A percentile compares a stretch with the other conserved stretches of the same genome.
phyloP scores from a whole-genome alignment of 1,139 yeast genomes.

The Yamadazyma sp. region DNA sequence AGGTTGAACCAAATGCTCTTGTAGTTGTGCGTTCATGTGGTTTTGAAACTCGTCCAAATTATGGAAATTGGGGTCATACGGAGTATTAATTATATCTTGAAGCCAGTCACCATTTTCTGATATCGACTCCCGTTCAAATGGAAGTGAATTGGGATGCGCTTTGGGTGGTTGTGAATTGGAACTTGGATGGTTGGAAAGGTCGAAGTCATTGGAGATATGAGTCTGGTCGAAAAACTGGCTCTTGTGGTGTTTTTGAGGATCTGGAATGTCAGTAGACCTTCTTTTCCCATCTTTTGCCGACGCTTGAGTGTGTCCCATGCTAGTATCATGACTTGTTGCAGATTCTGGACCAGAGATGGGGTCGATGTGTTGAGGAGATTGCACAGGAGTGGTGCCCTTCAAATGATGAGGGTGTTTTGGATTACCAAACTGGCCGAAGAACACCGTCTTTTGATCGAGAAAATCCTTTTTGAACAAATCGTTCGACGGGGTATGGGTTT shows the following conservation, averaged over 20 bases:
- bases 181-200: not conserved
- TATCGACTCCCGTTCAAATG: conserved; percentile 10
- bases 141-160: conserved; percentile 1
- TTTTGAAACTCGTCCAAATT: conserved; percentile 13
- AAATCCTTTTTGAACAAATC: conserved; percentile 5
- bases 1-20: not conserved
- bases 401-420: conserved; percentile 40
- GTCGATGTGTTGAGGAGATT: not conserved
- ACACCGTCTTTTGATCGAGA: not conserved
- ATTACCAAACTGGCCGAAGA: conserved; percentile 28
- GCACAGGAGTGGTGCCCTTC: conserved; percentile 34
- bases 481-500: not conserved
- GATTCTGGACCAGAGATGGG: not conserved
- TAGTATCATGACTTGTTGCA: not conserved
- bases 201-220: not conserved
- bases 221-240: not conserved
- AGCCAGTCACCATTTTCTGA: conserved; percentile 58
- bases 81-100: conserved; percentile 62
- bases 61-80: conserved; percentile 41
- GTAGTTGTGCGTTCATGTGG: conserved; percentile 10
- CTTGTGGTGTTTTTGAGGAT: not conserved
- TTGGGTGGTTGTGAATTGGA: not conserved
- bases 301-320: not conserved
- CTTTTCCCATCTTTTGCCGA: conserved; percentile 3
- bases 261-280: conserved; percentile 2